A percentile compares a stretch with the other conserved stretches of the same genome.
These are phyloP conservation scores for Rhynchosporium graminicola DNA, from an alignment of 2,329 filamentous ascomycete species.

Conservation along the genomic window DNA sequence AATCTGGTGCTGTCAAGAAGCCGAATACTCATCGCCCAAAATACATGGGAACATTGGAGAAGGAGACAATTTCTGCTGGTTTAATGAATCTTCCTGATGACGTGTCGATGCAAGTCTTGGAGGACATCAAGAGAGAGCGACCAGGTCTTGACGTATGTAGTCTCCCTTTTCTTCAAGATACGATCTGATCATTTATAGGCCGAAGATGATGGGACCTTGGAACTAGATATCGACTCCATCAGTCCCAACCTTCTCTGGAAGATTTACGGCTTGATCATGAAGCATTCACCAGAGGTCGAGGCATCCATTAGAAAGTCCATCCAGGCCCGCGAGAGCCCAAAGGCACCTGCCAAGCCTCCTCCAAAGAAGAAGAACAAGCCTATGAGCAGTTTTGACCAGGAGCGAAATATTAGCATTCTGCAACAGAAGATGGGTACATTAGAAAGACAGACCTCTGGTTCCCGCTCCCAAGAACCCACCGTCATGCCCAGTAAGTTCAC, in stretches of 20 bases:
- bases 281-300: constrained; percentile 51
- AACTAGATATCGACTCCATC: constrained; percentile 60
- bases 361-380: constrained; percentile 67
- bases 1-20: constrained; percentile 46
- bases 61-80: constrained; percentile 85
- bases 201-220: constrained; percentile 56
- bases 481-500: constrained; percentile 38
- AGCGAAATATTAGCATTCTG: constrained; percentile 64
- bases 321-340: constrained; percentile 36
- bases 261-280: constrained; percentile 54
- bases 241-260: constrained; percentile 55
- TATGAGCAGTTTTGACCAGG: constrained; percentile 73
- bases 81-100: constrained; percentile 78
- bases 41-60: constrained; percentile 76
- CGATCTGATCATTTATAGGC: constrained; percentile 40
- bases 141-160: constrained; percentile 63
- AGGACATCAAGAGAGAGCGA: constrained; percentile 85
- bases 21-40: constrained; percentile 35
- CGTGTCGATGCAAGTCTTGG: constrained; percentile 79
- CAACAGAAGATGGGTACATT: constrained; percentile 58
- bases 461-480: constrained; percentile 44
- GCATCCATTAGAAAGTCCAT: constrained; percentile 28
- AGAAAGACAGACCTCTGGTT: constrained; percentile 33
- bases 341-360: constrained; percentile 39
- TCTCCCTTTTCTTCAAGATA: constrained; percentile 21